phyloP scores from a whole-genome alignment of 768 basidiomycete genomes.

The Collybia sp. region DNA sequence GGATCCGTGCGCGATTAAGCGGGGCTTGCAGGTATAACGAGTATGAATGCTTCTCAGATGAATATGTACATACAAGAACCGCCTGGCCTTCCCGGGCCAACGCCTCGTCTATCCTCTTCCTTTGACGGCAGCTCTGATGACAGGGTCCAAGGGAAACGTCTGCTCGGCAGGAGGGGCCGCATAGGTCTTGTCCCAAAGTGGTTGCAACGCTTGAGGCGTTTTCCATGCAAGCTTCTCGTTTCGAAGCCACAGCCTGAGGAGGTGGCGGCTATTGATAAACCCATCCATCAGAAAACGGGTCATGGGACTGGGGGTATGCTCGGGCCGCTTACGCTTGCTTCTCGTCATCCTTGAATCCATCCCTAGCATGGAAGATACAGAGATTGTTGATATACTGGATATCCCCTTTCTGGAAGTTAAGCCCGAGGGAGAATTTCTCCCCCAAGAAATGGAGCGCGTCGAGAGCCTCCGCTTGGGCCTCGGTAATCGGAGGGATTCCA shows the following conservation, averaged over 20 bases:
- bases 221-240: slow-evolving; percentile 7
- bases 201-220: not conserved
- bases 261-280: slow-evolving; percentile 6
- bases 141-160: slow-evolving; percentile 5
- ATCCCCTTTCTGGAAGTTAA: slow-evolving; percentile 45
- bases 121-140: slow-evolving; percentile 4
- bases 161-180: not conserved
- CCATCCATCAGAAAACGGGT: too few relatives aligned
- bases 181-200: slow-evolving; percentile 3
- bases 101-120: not conserved
- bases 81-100: too few relatives aligned
- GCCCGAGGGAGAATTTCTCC: slow-evolving; percentile 34
- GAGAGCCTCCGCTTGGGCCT: slow-evolving; percentile 43
- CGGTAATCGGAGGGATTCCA: slow-evolving; percentile 41
- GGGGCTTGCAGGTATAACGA: too few relatives aligned
- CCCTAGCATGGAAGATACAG: slow-evolving; percentile 38
- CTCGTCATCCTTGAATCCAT: slow-evolving; percentile 34
- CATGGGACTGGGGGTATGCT: not conserved
- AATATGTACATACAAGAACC: too few relatives aligned
- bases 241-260: slow-evolving; percentile 4
- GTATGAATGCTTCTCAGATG: too few relatives aligned
- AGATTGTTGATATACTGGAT: slow-evolving; percentile 47
- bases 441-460: slow-evolving; percentile 40
- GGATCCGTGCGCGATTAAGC: too few relatives aligned
- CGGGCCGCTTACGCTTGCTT: slow-evolving; percentile 31